Percentiles rank a stretch among this genome's conserved stretches.
Evolutionary conservation across 2,329 filamentous ascomycete species (phyloP).

Genomic region (Xylariaceae sp.): DNA sequence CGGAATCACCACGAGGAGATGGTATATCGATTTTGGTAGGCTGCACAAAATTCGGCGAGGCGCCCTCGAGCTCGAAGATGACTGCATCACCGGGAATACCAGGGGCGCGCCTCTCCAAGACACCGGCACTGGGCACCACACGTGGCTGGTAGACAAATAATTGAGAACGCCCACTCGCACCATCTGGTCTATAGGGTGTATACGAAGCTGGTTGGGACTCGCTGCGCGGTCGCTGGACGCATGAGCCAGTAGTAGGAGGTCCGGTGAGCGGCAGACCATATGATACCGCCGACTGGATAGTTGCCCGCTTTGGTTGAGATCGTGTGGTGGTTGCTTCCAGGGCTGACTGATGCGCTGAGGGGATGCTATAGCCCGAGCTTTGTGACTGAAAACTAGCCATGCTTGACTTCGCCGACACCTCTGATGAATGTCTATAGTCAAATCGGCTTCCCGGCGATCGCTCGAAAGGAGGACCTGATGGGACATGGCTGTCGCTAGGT

Average conservation of each 20-base stretch:
- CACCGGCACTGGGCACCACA: too few relatives aligned
- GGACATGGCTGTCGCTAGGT: not conserved
- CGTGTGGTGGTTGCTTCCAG: too few relatives aligned
- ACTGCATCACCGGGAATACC: not conserved
- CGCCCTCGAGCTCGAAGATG: not conserved
- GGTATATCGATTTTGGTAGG: not conserved
- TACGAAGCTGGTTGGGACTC: not conserved
- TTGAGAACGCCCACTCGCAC: constrained; percentile 4
- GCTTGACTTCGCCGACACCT: constrained; percentile 1
- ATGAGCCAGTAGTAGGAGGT: not conserved
- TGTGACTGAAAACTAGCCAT: constrained; percentile 3
- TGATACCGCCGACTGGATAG: too few relatives aligned
- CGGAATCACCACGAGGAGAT: not conserved
- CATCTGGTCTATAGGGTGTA: not conserved
- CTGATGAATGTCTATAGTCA: not conserved
- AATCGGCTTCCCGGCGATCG: not conserved
- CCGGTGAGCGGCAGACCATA: not conserved
- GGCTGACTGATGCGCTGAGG: too few relatives aligned
- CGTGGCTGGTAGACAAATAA: constrained; percentile 8
- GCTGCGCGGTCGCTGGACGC: not conserved
- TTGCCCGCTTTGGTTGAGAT: too few relatives aligned
- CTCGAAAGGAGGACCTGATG: not conserved
- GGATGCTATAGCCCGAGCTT: not conserved
- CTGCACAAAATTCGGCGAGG: not conserved
- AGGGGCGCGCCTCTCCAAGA: too few relatives aligned